Percentiles rank a stretch among this genome's conserved stretches.
Evolutionary conservation across 2,329 filamentous ascomycete species (phyloP).

Genomic region (Zymoseptoria ardabiliae): DNA sequence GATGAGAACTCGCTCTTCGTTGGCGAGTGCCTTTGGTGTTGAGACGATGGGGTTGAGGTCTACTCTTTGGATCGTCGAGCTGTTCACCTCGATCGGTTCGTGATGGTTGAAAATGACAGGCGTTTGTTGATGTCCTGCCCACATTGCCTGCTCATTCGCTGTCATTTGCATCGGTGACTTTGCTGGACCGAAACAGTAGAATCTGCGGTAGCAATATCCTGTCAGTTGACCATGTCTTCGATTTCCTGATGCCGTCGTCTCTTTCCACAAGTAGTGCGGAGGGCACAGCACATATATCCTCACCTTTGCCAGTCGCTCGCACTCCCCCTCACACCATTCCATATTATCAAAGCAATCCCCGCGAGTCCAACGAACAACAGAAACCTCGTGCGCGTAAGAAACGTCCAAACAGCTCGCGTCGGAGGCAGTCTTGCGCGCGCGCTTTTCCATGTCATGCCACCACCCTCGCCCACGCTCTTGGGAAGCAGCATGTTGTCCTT

Average conservation of each 20-base stretch:
- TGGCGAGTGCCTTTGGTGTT: conserved; percentile 67
- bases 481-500: conserved; percentile 67
- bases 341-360: conserved; percentile 71
- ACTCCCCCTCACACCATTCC: conserved; percentile 74
- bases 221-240: background rate
- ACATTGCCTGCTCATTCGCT: conserved; percentile 79
- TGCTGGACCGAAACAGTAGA: conserved; percentile 92
- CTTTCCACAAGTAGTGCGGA: background rate
- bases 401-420: conserved; percentile 54
- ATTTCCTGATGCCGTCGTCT: background rate
- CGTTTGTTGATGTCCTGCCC: conserved; percentile 82
- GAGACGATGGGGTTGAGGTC: conserved; percentile 81
- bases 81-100: conserved; percentile 76
- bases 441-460: conserved; percentile 87
- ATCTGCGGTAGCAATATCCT: conserved; percentile 48
- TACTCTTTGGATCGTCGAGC: conserved; percentile 67
- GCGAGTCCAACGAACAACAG: conserved; percentile 64
- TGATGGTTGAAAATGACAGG: conserved; percentile 97
- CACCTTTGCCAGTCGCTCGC: conserved; percentile 89
- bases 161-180: conserved; percentile 97
- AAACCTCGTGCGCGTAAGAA: conserved; percentile 70
- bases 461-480: conserved; percentile 52
- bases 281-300: conserved; percentile 18
- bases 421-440: conserved; percentile 73
- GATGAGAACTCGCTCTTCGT: conserved; percentile 82